A percentile compares a stretch with the other conserved stretches of the same genome.
These are phyloP conservation scores for Scytalidium lignicola DNA, from an alignment of 2,329 filamentous ascomycete species.

Conservation along the genomic window DNA sequence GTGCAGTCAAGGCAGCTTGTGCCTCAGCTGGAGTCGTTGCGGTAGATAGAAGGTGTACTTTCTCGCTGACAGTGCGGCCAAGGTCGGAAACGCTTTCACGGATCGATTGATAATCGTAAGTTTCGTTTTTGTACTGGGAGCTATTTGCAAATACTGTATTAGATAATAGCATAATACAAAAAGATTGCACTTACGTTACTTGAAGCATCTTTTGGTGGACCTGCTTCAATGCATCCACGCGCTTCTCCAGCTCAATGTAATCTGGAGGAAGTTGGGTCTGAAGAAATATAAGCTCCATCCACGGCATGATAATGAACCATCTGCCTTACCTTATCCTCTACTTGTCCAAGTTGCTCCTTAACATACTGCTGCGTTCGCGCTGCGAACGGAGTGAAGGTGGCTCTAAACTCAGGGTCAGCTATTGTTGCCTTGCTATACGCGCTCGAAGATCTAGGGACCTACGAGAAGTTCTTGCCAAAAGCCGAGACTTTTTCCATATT, in stretches of 20 bases:
- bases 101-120: slow-evolving; percentile 90
- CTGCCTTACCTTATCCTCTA: slow-evolving; percentile 74
- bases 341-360: slow-evolving; percentile 94
- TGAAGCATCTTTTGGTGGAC: slow-evolving; percentile 96
- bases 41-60: slow-evolving; percentile 82
- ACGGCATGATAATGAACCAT: slow-evolving; percentile 1
- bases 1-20: slow-evolving; percentile 86
- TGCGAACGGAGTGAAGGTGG: slow-evolving; percentile 85
- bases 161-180: neutral
- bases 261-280: slow-evolving; percentile 94
- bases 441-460: slow-evolving; percentile 24
- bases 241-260: slow-evolving; percentile 98
- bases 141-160: slow-evolving; percentile 38
- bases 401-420: slow-evolving; percentile 54
- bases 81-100: slow-evolving; percentile 97
- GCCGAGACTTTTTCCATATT: slow-evolving; percentile 65
- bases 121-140: slow-evolving; percentile 86
- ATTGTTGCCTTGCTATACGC: slow-evolving; percentile 26
- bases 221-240: slow-evolving; percentile 93
- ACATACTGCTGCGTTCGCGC: slow-evolving; percentile 94
- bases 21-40: slow-evolving; percentile 86
- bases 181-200: slow-evolving; percentile 68
- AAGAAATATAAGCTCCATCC: slow-evolving; percentile 6
- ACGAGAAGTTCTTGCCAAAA: slow-evolving; percentile 68
- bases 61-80: slow-evolving; percentile 91